These are phyloP conservation scores for Globisporangium okanoganense DNA, from an alignment of 352 stramenopile genomes.

Conservation along the genomic window DNA sequence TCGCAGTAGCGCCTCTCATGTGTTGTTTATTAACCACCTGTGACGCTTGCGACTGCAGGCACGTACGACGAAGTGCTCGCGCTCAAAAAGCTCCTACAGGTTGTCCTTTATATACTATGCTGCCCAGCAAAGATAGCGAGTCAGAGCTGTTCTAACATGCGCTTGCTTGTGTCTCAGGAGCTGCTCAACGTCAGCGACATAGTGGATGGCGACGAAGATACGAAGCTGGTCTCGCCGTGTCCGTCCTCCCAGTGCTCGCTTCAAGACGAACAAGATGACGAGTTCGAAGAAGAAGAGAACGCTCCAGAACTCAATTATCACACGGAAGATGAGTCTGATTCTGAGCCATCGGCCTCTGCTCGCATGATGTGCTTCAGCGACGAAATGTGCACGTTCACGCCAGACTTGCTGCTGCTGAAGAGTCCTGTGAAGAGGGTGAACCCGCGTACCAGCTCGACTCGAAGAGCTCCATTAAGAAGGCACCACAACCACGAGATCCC, in stretches of 20 bases:
- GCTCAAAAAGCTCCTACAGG: slow-evolving; percentile 51
- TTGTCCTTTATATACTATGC: too few species aligned
- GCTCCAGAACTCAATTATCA: not conserved
- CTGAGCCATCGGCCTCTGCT: not conserved
- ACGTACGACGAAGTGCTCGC: slow-evolving; percentile 55
- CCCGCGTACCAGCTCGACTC: not conserved
- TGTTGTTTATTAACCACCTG: not conserved
- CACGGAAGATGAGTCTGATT: not conserved
- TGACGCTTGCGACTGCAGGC: slow-evolving; percentile 19
- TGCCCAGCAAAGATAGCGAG: too few species aligned
- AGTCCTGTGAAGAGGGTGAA: not conserved
- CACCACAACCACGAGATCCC: not conserved
- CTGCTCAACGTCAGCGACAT: slow-evolving; percentile 6
- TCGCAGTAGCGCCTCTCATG: not conserved
- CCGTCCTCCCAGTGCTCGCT: not conserved
- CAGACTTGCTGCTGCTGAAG: not conserved
- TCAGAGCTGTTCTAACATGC: not conserved
- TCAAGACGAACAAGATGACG: not conserved
- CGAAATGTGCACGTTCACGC: slow-evolving; percentile 13
- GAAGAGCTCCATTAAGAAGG: too few species aligned
- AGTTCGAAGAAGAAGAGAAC: not conserved
- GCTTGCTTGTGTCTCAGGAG: not conserved
- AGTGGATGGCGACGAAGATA: not conserved
- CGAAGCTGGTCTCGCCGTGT: not conserved
- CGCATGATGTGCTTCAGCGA: slow-evolving; percentile 18